A percentile compares a stretch with the other conserved stretches of the same genome.
phyloP scores from a whole-genome alignment of 2,329 filamentous ascomycete species.

The Periconia sp. region DNA sequence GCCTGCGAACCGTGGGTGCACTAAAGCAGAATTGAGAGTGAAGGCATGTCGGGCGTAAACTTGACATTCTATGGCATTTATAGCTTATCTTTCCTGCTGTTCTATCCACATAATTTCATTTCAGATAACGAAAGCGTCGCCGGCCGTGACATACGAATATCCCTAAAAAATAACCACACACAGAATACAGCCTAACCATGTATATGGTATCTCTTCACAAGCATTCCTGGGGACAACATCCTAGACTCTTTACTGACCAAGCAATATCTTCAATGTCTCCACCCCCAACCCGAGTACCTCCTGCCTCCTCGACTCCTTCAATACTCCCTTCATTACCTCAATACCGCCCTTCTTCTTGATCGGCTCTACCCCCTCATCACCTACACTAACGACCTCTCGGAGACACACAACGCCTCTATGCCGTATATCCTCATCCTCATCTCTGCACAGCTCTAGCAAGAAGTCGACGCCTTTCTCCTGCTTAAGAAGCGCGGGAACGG shows the following conservation, averaged over 20 bases:
- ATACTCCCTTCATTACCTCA: slow-evolving; percentile 70
- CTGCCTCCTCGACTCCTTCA: slow-evolving; percentile 71
- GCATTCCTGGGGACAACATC: too few relatives aligned
- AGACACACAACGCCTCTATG: slow-evolving; percentile 77
- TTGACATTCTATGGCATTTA: too few relatives aligned
- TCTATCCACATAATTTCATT: too few relatives aligned
- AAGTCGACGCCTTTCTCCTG: slow-evolving; percentile 72
- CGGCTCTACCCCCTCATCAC: slow-evolving; percentile 37
- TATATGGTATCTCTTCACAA: too few relatives aligned
- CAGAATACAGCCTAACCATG: too few relatives aligned
- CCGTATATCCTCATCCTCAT: slow-evolving; percentile 70
- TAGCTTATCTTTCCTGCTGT: too few relatives aligned
- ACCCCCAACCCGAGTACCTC: slow-evolving; percentile 75
- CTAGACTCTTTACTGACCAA: slow-evolving; percentile 43
- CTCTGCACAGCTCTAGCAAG: slow-evolving; percentile 80
- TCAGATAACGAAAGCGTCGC: too few relatives aligned
- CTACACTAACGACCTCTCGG: slow-evolving; percentile 74
- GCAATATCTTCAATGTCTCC: slow-evolving; percentile 72
- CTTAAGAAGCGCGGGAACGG: slow-evolving; percentile 73
- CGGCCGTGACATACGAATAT: too few relatives aligned
- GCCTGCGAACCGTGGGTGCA: too few relatives aligned
- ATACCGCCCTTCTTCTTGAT: slow-evolving; percentile 66
- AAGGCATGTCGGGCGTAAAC: too few relatives aligned
- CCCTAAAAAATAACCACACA: too few relatives aligned
- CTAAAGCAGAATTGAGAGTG: too few relatives aligned